Evolutionary conservation across 129 eudicot species (phyloP).

Genomic region (Lonicera japonica): DNA sequence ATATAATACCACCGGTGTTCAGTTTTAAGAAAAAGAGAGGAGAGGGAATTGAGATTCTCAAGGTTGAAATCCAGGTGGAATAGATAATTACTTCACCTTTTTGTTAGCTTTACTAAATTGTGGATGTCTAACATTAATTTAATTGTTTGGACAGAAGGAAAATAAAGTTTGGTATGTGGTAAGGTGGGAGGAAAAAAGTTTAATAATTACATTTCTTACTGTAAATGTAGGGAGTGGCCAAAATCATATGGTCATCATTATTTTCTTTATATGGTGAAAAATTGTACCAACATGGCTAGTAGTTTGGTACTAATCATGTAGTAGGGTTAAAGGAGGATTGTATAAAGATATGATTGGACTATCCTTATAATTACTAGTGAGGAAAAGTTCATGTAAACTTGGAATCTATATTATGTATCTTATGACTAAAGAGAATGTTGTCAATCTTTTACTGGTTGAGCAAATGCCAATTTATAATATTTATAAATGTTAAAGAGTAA

Average conservation of each 20-base stretch:
- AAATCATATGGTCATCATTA: slow-evolving; percentile 15
- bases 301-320: neutral
- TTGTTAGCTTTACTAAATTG: too few species aligned
- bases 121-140: too few species aligned
- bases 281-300: neutral
- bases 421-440: neutral
- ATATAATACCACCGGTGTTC: too few species aligned
- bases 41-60: too few species aligned
- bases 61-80: too few species aligned
- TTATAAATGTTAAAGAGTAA: too few species aligned
- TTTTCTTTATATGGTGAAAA: neutral
- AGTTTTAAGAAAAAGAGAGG: too few species aligned
- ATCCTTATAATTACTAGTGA: neutral
- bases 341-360: slow-evolving; percentile 12
- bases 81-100: too few species aligned
- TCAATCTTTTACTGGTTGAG: neutral
- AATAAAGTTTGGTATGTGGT: too few species aligned
- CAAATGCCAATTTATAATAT: too few species aligned
- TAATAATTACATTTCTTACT: neutral
- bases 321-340: neutral
- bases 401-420: neutral
- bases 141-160: too few species aligned
- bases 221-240: neutral
- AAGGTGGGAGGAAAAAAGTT: too few species aligned
- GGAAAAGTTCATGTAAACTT: slow-evolving; percentile 1